Base-by-base conservation (phyloP, 257 asterid genomes). In the Fraxinus americana region DNA sequence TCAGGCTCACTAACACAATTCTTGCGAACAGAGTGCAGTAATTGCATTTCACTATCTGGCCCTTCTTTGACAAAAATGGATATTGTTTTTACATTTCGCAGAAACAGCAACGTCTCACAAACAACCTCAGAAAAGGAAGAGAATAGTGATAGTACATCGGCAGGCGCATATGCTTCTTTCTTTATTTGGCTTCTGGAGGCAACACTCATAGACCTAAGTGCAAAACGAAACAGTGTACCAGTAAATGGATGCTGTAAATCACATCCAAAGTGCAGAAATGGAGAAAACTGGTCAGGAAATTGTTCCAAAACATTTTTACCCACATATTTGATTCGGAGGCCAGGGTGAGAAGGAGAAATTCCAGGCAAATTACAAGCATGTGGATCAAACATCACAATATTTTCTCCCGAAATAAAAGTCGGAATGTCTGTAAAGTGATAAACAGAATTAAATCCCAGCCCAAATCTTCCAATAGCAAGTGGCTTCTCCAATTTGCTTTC, bases 391-490 rank as follows among this genome's bases (percentile, higher is more conserved):
- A 94, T 94, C 27, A 94, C 99, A 82, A 94, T 85, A 85, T 91
- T 91, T 87, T 94, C 99, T 76, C 99, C 99, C 0, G 99, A 94
- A 83, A 94, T 98, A 90, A 94, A 94, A 71, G 94, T 81, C 72
- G 99, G 99, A 50, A 94, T 82, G 83, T 94, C 99, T 6, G 99
- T 92, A 73, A 94, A 94, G 85, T 94, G 99, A 88, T 94, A 94
- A 45, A 94, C 99, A 78, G 91, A 85, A 77, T 94, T 94, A 84
- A 94, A 94, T 74, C 99, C 99, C 63, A 94, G 90, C 81, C 99
- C 99, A 88, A 94, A 94, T 88, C 98, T 91, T 78, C 99, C 99
- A 84, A 94, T 91, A 71, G 99, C 96, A 90, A 94, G 89, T 83
- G 98, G 98, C 80, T 94, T 94, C 87, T 94, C 99, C 63, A 94